A percentile compares a stretch with the other conserved stretches of the same genome.
phyloP scores from a whole-genome alignment of 306 rosid genomes.

The Cucurbita moschata region DNA sequence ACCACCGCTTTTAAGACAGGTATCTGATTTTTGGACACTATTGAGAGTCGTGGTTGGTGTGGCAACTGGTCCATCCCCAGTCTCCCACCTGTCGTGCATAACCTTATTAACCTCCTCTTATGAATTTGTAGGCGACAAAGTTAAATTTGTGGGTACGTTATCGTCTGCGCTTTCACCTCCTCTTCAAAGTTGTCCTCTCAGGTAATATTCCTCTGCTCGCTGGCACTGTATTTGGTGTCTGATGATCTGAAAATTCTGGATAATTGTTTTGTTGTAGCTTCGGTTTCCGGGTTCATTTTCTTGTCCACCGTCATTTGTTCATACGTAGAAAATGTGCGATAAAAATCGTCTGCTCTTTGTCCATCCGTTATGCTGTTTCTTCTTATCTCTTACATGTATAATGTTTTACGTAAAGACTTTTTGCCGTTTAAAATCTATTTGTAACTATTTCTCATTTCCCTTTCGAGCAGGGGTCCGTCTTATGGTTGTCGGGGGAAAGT shows the following conservation, averaged over 20 bases:
- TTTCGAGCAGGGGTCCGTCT: constrained; percentile 70
- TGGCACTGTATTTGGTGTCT: not conserved
- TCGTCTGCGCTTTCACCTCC: constrained; percentile 32
- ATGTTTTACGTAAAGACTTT: not conserved
- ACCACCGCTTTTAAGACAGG: constrained; percentile 56
- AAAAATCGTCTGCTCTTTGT: not conserved
- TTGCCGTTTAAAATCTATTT: not conserved
- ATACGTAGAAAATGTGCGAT: not conserved
- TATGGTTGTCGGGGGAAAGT: constrained; percentile 75
- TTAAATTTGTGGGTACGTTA: constrained; percentile 57
- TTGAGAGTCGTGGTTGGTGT: not conserved
- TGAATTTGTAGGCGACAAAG: constrained; percentile 69
- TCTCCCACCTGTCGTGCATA: not conserved
- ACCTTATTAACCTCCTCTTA: not conserved
- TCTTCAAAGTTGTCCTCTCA: constrained; percentile 33
- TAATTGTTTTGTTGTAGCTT: not conserved
- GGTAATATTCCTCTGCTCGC: constrained; percentile 28
- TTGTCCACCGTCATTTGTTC: not conserved
- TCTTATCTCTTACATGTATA: not conserved
- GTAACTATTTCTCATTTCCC: not conserved
- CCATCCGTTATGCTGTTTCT: not conserved
- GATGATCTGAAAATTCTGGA: not conserved
- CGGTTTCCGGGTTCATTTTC: not conserved
- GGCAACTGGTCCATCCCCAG: not conserved
- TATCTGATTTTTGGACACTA: constrained; percentile 9